Percentiles rank a stretch among this genome's conserved stretches.
Conservation (phyloP, 2,329 filamentous ascomycete genomes). For the Cryphonectria parasitica region DNA sequence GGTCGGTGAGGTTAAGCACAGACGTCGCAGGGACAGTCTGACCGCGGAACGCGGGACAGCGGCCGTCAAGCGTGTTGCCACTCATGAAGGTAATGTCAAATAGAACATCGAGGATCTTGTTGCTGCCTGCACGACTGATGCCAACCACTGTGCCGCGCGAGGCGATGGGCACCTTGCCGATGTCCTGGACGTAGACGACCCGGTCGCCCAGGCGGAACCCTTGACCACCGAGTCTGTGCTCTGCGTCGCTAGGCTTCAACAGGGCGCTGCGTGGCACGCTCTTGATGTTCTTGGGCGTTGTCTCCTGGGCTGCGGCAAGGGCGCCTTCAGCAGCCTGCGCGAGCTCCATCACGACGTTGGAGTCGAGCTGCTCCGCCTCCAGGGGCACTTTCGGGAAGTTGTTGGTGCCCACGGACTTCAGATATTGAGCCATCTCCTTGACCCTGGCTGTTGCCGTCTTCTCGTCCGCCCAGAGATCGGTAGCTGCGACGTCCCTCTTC, state of each 20-base stretch:
- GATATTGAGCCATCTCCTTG: constrained; percentile 92
- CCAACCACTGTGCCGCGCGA: constrained; percentile 93
- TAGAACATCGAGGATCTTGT: constrained; percentile 83
- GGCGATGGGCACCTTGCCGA: constrained; percentile 92
- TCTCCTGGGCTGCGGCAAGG: constrained; percentile 39
- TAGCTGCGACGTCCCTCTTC: constrained; percentile 81
- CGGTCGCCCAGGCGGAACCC: constrained; percentile 84
- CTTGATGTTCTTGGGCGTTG: constrained; percentile 50
- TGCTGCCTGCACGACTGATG: constrained; percentile 83
- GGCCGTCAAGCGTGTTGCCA: constrained; percentile 86
- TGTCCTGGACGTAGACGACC: constrained; percentile 88
- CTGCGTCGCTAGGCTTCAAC: constrained; percentile 93
- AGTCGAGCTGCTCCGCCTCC: constrained; percentile 95
- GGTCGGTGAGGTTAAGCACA: constrained; percentile 83
- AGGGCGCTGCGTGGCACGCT: constrained; percentile 85
- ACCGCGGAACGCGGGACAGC: constrained; percentile 90
- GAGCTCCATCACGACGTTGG: constrained; percentile 80
- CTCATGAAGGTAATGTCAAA: constrained; percentile 98
- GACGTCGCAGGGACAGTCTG: constrained; percentile 88
- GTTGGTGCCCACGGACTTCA: constrained; percentile 89
- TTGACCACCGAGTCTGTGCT: constrained; percentile 87
- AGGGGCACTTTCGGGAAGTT: constrained; percentile 94
- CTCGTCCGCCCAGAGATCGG: constrained; percentile 79
- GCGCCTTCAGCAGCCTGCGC: constrained; percentile 73
- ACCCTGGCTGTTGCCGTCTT: constrained; percentile 74